phyloP scores from a whole-genome alignment of 2,329 filamentous ascomycete species.

The Aspergillus tubingensis region DNA sequence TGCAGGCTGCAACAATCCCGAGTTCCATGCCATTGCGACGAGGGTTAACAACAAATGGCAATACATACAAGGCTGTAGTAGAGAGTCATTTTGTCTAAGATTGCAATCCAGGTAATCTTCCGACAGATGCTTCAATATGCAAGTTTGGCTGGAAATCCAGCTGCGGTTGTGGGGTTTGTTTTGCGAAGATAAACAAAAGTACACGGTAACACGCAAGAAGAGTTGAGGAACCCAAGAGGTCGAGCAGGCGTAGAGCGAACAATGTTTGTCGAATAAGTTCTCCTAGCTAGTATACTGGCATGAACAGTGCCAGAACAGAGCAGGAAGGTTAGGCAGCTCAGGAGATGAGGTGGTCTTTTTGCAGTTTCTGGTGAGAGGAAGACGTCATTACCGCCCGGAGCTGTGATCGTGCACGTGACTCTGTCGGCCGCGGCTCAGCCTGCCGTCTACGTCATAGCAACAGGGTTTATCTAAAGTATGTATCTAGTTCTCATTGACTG shows the following conservation, averaged over 20 bases:
- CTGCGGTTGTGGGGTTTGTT: slow-evolving; percentile 2
- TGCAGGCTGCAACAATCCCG: slow-evolving; percentile 24
- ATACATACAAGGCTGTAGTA: slow-evolving; percentile 66
- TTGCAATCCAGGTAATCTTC: not conserved
- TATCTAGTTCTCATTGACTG: not conserved
- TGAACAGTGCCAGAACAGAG: not conserved
- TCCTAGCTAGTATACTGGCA: not conserved
- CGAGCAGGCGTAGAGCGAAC: not conserved
- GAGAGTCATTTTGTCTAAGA: slow-evolving; percentile 60
- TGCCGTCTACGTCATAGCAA: slow-evolving; percentile 2
- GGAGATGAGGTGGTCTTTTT: slow-evolving; percentile 73
- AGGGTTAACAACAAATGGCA: not conserved
- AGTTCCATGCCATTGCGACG: not conserved
- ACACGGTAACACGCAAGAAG: not conserved
- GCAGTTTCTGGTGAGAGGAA: slow-evolving; percentile 27
- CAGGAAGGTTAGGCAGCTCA: not conserved
- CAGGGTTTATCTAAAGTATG: not conserved
- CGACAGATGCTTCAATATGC: not conserved
- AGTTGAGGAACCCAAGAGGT: not conserved
- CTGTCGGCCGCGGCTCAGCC: not conserved
- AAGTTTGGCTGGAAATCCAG: not conserved
- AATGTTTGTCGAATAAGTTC: not conserved
- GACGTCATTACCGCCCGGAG: slow-evolving; percentile 35
- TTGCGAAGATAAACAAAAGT: slow-evolving; percentile 22
- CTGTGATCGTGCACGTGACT: slow-evolving; percentile 19